A percentile compares a stretch with the other conserved stretches of the same genome.
phyloP scores from a whole-genome alignment of 352 stramenopile genomes.

The Globisporangium recalcitrans region DNA sequence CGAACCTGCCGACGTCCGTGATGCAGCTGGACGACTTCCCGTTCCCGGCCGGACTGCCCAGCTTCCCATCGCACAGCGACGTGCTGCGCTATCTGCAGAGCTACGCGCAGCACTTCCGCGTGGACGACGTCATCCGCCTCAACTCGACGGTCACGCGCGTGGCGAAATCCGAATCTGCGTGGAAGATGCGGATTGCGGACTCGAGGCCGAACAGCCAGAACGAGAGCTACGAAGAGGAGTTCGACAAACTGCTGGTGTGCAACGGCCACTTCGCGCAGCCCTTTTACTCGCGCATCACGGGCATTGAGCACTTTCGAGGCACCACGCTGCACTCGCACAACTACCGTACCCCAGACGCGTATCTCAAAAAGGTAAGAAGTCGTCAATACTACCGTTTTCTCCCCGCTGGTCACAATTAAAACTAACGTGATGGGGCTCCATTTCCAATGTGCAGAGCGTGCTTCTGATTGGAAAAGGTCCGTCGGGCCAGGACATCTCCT shows the following conservation, averaged over 20 bases:
- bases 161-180: slow-evolving; percentile 28
- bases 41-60: slow-evolving; percentile 46
- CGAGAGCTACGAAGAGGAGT: slow-evolving; percentile 51
- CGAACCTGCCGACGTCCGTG: slow-evolving; percentile 71
- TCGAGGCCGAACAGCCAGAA: slow-evolving; percentile 4
- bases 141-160: slow-evolving; percentile 49
- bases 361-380: slow-evolving; percentile 32
- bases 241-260: slow-evolving; percentile 76
- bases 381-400: too few relatives aligned
- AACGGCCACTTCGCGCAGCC: slow-evolving; percentile 75
- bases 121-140: slow-evolving; percentile 44
- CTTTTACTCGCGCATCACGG: slow-evolving; percentile 38
- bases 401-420: too few relatives aligned
- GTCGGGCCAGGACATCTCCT: slow-evolving; percentile 75
- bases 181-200: slow-evolving; percentile 39
- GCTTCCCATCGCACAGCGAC: slow-evolving; percentile 55
- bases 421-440: too few relatives aligned
- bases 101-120: slow-evolving; percentile 52
- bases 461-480: slow-evolving; percentile 62
- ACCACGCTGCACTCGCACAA: slow-evolving; percentile 44
- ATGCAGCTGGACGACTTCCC: slow-evolving; percentile 74
- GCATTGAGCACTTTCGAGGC: slow-evolving; percentile 46
- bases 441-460: slow-evolving; percentile 30
- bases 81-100: slow-evolving; percentile 68
- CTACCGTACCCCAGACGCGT: slow-evolving; percentile 44